Evolutionary conservation across 2,329 filamentous ascomycete species (phyloP).

Genomic region (Beauveria asiatica): DNA sequence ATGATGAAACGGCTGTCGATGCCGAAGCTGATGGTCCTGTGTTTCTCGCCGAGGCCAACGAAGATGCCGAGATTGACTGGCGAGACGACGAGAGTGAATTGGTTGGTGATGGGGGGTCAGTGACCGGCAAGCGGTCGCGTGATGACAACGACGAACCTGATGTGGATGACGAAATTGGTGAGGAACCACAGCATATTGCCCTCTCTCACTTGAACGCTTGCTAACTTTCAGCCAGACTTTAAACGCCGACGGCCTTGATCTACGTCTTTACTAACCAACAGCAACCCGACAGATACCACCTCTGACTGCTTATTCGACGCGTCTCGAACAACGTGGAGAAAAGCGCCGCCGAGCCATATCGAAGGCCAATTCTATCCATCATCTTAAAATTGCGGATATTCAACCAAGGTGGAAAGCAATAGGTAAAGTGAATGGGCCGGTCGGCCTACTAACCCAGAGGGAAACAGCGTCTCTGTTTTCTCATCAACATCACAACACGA

Average conservation of each 20-base stretch:
- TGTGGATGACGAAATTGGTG: conserved; percentile 27
- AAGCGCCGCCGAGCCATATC: neutral
- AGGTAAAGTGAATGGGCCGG: conserved; percentile 4
- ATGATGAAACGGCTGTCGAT: conserved; percentile 15
- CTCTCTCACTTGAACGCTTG: neutral
- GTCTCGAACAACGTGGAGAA: neutral
- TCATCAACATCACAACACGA: neutral
- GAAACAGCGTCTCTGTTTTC: neutral
- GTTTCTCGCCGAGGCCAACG: conserved; percentile 15
- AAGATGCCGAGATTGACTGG: conserved; percentile 23
- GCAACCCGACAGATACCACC: conserved; percentile 12
- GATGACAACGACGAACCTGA: conserved; percentile 22
- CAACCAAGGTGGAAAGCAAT: neutral
- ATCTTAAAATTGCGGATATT: neutral
- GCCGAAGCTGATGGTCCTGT: conserved; percentile 17
- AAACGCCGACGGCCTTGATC: conserved; percentile 41
- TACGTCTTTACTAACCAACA: conserved; percentile 8
- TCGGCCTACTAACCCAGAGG: conserved; percentile 2
- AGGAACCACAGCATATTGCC: neutral
- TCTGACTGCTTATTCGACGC: neutral
- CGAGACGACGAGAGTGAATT: conserved; percentile 20
- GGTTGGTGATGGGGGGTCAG: conserved; percentile 15
- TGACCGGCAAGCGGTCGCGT: conserved; percentile 21
- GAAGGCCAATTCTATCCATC: neutral
- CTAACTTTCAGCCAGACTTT: conserved; percentile 32